A percentile compares a stretch with the other conserved stretches of the same genome.
These are phyloP conservation scores for Colletotrichum orchidophilum DNA, from an alignment of 2,329 filamentous ascomycete genomes.

Conservation along the genomic window DNA sequence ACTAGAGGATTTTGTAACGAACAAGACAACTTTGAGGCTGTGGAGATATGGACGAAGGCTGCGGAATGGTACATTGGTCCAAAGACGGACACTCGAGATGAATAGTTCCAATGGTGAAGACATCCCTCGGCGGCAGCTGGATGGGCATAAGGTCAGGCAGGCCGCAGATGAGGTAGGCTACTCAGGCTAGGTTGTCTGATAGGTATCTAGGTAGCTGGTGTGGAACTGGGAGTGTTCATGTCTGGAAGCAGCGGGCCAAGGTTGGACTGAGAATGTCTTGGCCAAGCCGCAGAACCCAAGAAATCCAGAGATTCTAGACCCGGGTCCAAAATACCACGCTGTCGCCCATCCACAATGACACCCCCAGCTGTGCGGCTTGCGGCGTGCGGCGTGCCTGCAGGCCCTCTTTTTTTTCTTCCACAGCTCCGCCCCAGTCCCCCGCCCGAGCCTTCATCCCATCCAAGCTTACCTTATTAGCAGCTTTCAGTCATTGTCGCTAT, in stretches of 20 bases:
- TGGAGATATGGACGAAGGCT: background rate
- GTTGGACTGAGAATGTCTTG: background rate
- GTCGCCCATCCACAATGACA: background rate
- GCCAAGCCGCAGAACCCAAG: background rate
- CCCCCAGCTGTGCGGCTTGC: background rate
- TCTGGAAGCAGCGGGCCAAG: background rate
- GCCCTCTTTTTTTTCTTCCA: background rate
- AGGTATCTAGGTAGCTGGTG: background rate
- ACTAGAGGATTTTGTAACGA: no score
- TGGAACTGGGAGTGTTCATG: background rate
- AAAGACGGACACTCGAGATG: background rate
- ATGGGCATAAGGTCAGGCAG: background rate
- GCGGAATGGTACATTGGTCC: background rate
- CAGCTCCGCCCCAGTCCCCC: background rate
- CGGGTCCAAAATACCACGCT: conserved; percentile 20
- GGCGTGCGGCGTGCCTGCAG: background rate
- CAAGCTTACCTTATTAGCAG: background rate
- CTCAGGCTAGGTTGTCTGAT: background rate
- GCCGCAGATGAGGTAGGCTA: background rate
- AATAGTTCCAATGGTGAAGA: background rate
- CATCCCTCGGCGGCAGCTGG: no score
- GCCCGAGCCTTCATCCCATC: background rate
- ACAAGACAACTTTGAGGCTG: no score
- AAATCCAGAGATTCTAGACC: conserved; percentile 25
- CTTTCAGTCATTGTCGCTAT: no score